A percentile compares a stretch with the other conserved stretches of the same genome.
Conservation (phyloP, 2,329 filamentous ascomycete genomes). For the Pseudocercospora pini-densiflorae region DNA sequence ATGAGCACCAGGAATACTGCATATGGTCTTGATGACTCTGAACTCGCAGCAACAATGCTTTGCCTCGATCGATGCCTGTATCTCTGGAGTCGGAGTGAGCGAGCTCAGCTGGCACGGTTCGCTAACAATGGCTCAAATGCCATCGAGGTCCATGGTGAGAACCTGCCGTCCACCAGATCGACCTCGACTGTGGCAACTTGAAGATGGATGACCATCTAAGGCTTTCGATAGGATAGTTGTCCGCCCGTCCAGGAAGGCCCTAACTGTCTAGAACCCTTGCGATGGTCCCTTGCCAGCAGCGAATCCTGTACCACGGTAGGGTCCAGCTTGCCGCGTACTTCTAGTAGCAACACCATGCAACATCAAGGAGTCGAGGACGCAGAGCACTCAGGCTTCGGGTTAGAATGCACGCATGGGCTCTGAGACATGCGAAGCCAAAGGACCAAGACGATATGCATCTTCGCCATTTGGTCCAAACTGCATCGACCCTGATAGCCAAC, state of each 20-base stretch:
- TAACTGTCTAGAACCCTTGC: neutral
- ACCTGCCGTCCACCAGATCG: neutral
- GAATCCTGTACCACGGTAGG: neutral
- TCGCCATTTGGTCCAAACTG: neutral
- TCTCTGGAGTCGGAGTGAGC: conserved; percentile 2
- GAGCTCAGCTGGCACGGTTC: conserved; percentile 1
- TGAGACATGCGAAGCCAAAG: neutral
- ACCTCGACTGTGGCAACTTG: neutral
- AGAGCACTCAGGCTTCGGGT: neutral
- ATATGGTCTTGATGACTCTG: neutral
- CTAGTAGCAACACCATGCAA: neutral
- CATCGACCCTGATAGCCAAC: neutral
- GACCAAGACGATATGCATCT: neutral
- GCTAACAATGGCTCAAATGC: neutral
- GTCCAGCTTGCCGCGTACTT: neutral
- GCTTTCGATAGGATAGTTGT: neutral
- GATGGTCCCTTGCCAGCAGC: neutral
- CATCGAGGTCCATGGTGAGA: neutral
- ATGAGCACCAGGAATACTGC: conserved; percentile 4
- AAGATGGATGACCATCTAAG: neutral
- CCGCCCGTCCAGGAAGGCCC: neutral
- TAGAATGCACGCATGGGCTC: neutral
- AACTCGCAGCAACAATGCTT: neutral
- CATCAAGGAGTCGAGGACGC: neutral
- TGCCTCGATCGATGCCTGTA: neutral